Conservation (phyloP, 305 asterid species). For the Fraxinus xanthoxyloides region DNA sequence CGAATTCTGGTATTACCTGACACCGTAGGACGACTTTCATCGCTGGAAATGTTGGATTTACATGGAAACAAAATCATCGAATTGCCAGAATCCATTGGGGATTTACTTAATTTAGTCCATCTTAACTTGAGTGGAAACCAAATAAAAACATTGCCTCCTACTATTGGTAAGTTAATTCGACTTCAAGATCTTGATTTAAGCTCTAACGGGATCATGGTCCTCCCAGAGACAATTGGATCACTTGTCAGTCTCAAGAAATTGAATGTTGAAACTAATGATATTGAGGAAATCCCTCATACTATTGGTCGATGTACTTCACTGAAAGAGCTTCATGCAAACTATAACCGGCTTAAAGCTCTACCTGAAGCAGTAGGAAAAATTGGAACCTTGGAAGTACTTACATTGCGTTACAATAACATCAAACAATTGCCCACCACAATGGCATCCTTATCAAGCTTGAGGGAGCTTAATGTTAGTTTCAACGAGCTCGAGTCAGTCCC, state of each 20-base stretch:
- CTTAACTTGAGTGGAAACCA: conserved; percentile 77
- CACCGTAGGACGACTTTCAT: conserved; percentile 62
- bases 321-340: conserved; percentile 72
- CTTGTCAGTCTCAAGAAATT: conserved; percentile 61
- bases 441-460: conserved; percentile 67
- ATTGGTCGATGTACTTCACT: conserved; percentile 79
- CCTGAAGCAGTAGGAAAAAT: conserved; percentile 89
- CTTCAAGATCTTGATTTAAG: conserved; percentile 85
- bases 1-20: conserved; percentile 60
- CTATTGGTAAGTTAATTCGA: conserved; percentile 50
- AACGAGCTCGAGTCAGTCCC: conserved; percentile 89
- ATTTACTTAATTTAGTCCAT: conserved; percentile 59
- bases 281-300: conserved; percentile 89
- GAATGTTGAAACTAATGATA: conserved; percentile 70
- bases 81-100: conserved; percentile 74
- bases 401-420: conserved; percentile 83
- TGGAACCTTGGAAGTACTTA: conserved; percentile 63
- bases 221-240: conserved; percentile 80
- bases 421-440: conserved; percentile 82
- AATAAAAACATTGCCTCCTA: conserved; percentile 58
- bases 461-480: conserved; percentile 81
- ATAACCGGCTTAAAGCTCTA: conserved; percentile 84
- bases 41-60: conserved; percentile 67
- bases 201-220: conserved; percentile 69
- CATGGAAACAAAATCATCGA: conserved; percentile 55